Percentiles rank a stretch among this genome's conserved stretches.
Conservation (phyloP, 148 eudicot genomes). For the Hydrangea macrophylla region DNA sequence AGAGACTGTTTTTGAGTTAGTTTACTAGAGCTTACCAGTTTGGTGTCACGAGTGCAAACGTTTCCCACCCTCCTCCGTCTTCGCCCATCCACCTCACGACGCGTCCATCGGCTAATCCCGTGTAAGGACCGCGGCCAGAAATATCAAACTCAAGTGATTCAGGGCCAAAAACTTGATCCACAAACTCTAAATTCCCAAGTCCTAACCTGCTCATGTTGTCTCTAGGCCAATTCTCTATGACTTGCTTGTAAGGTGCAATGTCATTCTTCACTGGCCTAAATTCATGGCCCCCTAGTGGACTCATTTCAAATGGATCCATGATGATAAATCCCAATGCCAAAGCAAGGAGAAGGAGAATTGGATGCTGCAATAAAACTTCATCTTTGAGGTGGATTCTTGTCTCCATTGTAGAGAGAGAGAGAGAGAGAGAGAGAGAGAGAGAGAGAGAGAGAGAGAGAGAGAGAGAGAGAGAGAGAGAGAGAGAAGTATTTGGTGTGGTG, state of each 20-base stretch:
- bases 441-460: too few relatives aligned
- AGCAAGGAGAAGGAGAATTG: slow-evolving; percentile 37
- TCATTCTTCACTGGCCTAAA: slow-evolving; percentile 69
- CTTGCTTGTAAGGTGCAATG: slow-evolving; percentile 70
- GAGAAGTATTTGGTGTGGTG: slow-evolving; percentile 1
- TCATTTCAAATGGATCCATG: slow-evolving; percentile 73
- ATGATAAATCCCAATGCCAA: slow-evolving; percentile 47
- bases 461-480: not conserved
- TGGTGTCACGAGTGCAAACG: slow-evolving; percentile 66
- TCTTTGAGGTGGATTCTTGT: slow-evolving; percentile 42
- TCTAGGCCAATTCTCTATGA: slow-evolving; percentile 67
- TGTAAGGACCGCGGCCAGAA: slow-evolving; percentile 68
- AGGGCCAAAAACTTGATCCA: slow-evolving; percentile 76
- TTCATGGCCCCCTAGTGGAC: slow-evolving; percentile 77
- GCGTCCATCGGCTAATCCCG: slow-evolving; percentile 85
- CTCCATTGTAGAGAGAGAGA: too few relatives aligned
- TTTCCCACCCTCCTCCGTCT: slow-evolving; percentile 68
- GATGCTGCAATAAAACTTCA: slow-evolving; percentile 53
- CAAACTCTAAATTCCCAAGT: slow-evolving; percentile 58
- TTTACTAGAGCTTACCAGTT: slow-evolving; percentile 50
- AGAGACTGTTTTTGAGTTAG: too few relatives aligned
- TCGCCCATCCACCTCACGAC: slow-evolving; percentile 79
- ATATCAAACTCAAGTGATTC: slow-evolving; percentile 81
- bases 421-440: too few relatives aligned
- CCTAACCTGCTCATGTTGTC: slow-evolving; percentile 73